A percentile compares a stretch with the other conserved stretches of the same genome.
Conservation (phyloP, 768 basidiomycete species). For the Hydnomerulius pinastri region DNA sequence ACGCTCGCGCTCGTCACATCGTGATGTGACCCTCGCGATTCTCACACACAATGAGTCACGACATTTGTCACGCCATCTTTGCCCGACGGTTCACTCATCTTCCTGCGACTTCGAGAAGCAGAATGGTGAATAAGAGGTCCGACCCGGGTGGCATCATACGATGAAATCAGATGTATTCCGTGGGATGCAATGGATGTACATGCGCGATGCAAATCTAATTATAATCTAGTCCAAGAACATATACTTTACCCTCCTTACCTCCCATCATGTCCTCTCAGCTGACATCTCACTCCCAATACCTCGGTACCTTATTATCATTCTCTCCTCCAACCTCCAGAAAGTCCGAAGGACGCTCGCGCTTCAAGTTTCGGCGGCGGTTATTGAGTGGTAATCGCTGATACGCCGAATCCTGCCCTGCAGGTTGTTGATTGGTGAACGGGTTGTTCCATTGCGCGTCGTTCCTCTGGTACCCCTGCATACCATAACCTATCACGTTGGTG, state of each 20-base stretch:
- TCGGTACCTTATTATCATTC: constrained; percentile 60
- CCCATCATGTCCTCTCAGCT: not conserved
- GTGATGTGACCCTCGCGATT: constrained; percentile 1
- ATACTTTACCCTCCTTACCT: too few species aligned
- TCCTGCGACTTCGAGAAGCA: not conserved
- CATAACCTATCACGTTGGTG: constrained; percentile 38
- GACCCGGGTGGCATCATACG: too few species aligned
- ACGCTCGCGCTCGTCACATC: constrained; percentile 18
- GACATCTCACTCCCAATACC: constrained; percentile 71
- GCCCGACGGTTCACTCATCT: not conserved
- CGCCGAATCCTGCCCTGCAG: constrained; percentile 74
- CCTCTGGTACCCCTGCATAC: constrained; percentile 47
- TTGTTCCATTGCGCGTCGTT: constrained; percentile 41
- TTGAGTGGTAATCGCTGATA: constrained; percentile 85
- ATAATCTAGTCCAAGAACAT: constrained; percentile 3
- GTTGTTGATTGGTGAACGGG: constrained; percentile 64
- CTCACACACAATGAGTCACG: too few species aligned
- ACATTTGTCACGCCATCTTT: constrained; percentile 15
- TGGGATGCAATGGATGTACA: constrained; percentile 14
- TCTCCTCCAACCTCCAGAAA: constrained; percentile 75
- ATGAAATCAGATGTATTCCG: constrained; percentile 13
- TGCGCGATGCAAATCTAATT: constrained; percentile 6
- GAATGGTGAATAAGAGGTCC: constrained; percentile 4
- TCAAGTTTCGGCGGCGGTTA: constrained; percentile 73
- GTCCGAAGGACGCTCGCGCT: constrained; percentile 82